Conservation (phyloP, 768 basidiomycete genomes). For the Lactifluus echinatus region DNA sequence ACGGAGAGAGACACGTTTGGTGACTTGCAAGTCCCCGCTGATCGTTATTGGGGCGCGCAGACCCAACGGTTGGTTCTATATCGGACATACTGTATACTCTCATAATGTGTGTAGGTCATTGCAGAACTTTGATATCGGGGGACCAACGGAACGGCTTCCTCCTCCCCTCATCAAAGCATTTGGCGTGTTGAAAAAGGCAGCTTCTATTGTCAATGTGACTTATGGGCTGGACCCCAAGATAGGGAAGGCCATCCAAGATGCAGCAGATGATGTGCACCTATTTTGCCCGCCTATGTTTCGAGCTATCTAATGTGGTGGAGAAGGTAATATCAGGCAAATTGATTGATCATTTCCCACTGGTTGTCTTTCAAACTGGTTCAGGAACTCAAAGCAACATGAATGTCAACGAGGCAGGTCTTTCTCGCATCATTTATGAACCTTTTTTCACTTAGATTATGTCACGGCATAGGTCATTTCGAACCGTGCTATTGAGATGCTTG, state of each 20-base stretch:
- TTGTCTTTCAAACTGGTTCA: conserved; percentile 98
- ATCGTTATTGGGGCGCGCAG: conserved; percentile 96
- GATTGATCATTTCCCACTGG: conserved; percentile 92
- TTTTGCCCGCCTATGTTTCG: not conserved
- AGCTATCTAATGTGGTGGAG: not conserved
- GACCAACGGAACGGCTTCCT: conserved; percentile 86
- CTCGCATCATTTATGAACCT: not conserved
- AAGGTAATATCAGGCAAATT: conserved; percentile 96
- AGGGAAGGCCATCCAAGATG: conserved; percentile 80
- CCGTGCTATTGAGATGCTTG: conserved; percentile 93
- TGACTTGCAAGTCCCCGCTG: conserved; percentile 78
- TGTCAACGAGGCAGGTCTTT: conserved; percentile 71
- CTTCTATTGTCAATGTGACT: conserved; percentile 76
- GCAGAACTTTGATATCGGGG: conserved; percentile 98
- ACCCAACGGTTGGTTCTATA: conserved; percentile 65
- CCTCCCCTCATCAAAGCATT: conserved; percentile 97
- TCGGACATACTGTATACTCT: not conserved
- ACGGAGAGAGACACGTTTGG: conserved; percentile 93
- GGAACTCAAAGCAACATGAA: conserved; percentile 99
- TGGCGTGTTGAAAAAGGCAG: conserved; percentile 95
- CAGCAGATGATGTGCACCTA: conserved; percentile 78
- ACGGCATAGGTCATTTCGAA: conserved; percentile 83
- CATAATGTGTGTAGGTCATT: conserved; percentile 53
- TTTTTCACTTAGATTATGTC: not conserved
- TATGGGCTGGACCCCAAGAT: conserved; percentile 90